These are phyloP conservation scores for Termitomyces sp. DNA, from an alignment of 768 basidiomycete species.

Conservation along the genomic window DNA sequence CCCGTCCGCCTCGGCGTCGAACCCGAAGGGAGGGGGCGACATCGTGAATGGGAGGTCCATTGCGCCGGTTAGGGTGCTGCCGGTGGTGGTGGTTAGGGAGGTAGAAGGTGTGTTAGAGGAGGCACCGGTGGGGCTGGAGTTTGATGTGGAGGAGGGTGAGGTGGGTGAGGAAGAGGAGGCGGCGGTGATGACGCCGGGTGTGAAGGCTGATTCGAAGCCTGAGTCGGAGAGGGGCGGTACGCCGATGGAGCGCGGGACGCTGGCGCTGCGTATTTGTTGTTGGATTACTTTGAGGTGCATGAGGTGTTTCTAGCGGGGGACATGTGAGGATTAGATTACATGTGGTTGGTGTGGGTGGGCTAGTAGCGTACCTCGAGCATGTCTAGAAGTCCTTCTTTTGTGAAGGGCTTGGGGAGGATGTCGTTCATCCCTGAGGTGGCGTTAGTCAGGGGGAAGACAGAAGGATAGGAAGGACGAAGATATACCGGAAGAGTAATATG, in stretches of 20 bases:
- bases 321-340: neutral
- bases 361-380: conserved; percentile 76
- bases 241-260: conserved; percentile 62
- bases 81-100: conserved; percentile 4
- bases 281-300: conserved; percentile 86
- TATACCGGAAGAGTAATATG: conserved; percentile 75
- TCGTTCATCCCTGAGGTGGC: conserved; percentile 86
- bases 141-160: conserved; percentile 27
- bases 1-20: conserved; percentile 46
- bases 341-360: neutral
- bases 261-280: conserved; percentile 53
- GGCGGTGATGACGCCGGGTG: conserved; percentile 19
- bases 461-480: neutral
- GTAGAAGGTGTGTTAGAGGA: conserved; percentile 1
- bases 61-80: conserved; percentile 8
- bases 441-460: neutral
- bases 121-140: conserved; percentile 7
- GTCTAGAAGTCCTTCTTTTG: conserved; percentile 84
- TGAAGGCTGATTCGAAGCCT: conserved; percentile 54
- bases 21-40: conserved; percentile 11
- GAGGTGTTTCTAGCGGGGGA: conserved; percentile 66
- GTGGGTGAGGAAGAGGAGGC: conserved; percentile 2
- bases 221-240: conserved; percentile 59
- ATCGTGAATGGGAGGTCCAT: conserved; percentile 7
- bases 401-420: conserved; percentile 95